Base-by-base conservation (phyloP, 139 green algal species). In the Picochlorum sp. region DNA sequence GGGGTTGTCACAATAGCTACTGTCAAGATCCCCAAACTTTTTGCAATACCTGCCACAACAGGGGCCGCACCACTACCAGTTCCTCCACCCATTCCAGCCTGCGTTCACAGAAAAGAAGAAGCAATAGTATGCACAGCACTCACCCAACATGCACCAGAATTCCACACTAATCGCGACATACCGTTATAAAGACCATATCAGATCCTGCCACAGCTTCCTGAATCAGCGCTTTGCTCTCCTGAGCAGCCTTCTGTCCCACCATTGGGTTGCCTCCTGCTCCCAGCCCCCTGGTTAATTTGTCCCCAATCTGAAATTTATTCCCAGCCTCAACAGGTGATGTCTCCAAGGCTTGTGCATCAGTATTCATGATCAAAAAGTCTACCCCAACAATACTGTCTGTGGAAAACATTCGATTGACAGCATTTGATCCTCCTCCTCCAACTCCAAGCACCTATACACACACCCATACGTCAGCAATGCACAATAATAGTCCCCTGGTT, bases 161-260 rank as follows among this genome's bases (percentile, higher is more conserved):
- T 24, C 18, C 18, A 21, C 16, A 23, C 18, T 13, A 52, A 52
- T 14, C 49, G 88, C 16, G 11, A 52, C 47, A 23, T 52, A 52
- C 87, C 51, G 90, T 97, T 18, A 97, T 85, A 72, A 96, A 96
- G 2, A 97, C 89, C 86, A 97, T 93, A 74, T 97, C 91, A 1
- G 91, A 77, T 2, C 86, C 87, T 9, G 50, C 15, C 13, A 97
- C 72, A 6, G 81, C 83, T 6, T 57, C 61, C 57, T 89, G 71
- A n/a, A 97, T 77, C 11, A 68, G 69, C 7, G 73, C 70, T 49
- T 71, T 79, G 70, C 79, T 89, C 69, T 95, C 88, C 56, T 82
- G 71, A 11, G 87, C 87, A 24, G 87, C 87, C 72, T 74, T 82
- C 85, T 93, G 71, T 62, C 67, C 67, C 37, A 96, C 85, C 14